Evolutionary conservation across 805 yeast species (phyloP), one percentile per base, ranked within the genome.

Genomic region (Myxozyma neglecta): DNA sequence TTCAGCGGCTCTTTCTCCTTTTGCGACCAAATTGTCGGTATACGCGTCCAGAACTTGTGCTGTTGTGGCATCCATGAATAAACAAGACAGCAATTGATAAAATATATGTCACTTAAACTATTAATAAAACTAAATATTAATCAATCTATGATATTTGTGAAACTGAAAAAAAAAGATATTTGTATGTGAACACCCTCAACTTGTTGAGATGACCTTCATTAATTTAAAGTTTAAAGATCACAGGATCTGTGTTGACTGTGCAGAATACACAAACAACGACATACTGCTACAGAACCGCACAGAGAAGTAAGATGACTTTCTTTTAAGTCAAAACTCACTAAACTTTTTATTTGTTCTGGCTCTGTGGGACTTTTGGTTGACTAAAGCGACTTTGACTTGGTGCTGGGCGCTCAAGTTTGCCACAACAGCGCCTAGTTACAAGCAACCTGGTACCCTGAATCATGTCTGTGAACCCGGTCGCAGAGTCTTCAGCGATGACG

Each of bases 1-100:
- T 13, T 72, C 70, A 59, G 74, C 67, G 50, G 70, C 50, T 61
- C 73, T 71, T 55, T 75, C 75, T 18, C 47, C 60, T 35, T 13
- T 43, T 8, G 56, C 29, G 10, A 63, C 32, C 10, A 63, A 47
- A 10, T 39, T 53, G 48, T 63, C 66, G 7, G 57, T 63, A 44
- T 52, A 63, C n/a, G 57, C 45, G 44, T 63, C 66, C 0, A 63
- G 34, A 8, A 60, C 61, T 20, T 16, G 37, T 4, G 66, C 52
- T 14, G 66, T 56, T 8, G 56, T 34, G 14, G 37, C 16, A 32
- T 63, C 66, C 66, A 63, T 63, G 7, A 14, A 37, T n/a, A 7
- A 14, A 35, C 16, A 47, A 13, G 42, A 13, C 42, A 13, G n/a
- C 40, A 9, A 13, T 6, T 39, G 16, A 39, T 6, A 39, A 4